Percentiles rank a stretch among this genome's conserved stretches.
phyloP scores from a whole-genome alignment of 192 early-diverging fungal genomes.

The Coemansia sp. region DNA sequence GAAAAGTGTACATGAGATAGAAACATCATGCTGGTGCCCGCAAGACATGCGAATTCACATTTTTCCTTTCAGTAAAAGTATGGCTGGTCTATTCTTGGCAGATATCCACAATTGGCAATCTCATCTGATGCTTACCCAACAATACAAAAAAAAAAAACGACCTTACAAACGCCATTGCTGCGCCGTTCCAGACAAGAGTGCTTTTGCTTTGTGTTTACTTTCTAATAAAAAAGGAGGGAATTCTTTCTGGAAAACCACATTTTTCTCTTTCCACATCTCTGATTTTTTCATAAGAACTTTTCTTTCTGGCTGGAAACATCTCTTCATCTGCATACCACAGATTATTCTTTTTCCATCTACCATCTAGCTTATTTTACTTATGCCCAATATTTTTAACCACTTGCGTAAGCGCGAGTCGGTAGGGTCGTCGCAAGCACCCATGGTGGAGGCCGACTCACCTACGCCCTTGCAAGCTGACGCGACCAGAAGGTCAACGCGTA shows the following conservation, averaged over 20 bases:
- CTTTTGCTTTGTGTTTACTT: too few species aligned
- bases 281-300: background rate
- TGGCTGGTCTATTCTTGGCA: slow-evolving; percentile 4
- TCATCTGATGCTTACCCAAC: background rate
- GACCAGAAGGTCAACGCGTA: slow-evolving; percentile 14
- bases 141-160: background rate
- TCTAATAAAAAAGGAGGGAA: background rate
- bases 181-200: background rate
- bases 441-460: background rate
- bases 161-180: background rate
- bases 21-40: too few species aligned
- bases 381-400: slow-evolving; percentile 46
- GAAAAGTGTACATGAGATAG: too few species aligned
- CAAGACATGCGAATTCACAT: too few species aligned
- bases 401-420: slow-evolving; percentile 13
- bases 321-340: background rate
- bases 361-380: background rate
- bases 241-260: background rate
- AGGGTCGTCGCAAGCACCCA: slow-evolving; percentile 10
- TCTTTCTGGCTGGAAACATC: too few species aligned
- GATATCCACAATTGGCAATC: background rate
- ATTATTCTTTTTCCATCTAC: background rate
- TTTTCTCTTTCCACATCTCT: slow-evolving; percentile 5
- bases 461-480: background rate
- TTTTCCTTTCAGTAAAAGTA: too few species aligned